phyloP scores from a whole-genome alignment of 2,329 filamentous ascomycete species.

The Verticillium longisporum region DNA sequence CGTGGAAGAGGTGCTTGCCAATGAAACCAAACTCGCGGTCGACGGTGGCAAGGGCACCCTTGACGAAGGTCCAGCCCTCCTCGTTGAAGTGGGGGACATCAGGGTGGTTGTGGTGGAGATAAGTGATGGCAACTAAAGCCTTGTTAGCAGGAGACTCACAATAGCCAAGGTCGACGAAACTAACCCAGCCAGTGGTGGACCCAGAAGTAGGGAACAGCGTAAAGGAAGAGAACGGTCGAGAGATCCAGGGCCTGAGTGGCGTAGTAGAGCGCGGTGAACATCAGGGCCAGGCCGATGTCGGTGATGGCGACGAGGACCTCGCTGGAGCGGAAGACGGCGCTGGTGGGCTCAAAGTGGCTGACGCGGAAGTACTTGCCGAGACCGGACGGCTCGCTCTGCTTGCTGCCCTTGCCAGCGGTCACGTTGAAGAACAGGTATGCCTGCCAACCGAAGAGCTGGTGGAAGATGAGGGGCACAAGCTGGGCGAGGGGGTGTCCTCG shows the following conservation, averaged over 20 bases:
- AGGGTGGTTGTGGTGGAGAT: constrained; percentile 66
- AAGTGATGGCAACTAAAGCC: constrained; percentile 60
- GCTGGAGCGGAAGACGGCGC: constrained; percentile 51
- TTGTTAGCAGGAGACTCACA: neutral
- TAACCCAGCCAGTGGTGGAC: constrained; percentile 63
- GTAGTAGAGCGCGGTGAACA: constrained; percentile 42
- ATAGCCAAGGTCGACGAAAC: constrained; percentile 15
- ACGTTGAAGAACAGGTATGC: constrained; percentile 56
- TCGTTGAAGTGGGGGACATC: constrained; percentile 43
- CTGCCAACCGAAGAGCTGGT: constrained; percentile 61
- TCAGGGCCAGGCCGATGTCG: constrained; percentile 52
- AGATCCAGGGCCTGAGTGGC: constrained; percentile 45
- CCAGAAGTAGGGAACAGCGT: constrained; percentile 61
- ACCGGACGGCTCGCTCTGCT: constrained; percentile 31
- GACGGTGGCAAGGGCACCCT: constrained; percentile 53
- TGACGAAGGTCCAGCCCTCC: constrained; percentile 53
- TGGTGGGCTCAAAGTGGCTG: constrained; percentile 56
- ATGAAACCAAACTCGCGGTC: constrained; percentile 58
- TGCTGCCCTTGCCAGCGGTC: constrained; percentile 38
- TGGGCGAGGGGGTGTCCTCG: constrained; percentile 55
- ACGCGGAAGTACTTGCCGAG: constrained; percentile 31
- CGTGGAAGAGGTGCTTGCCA: constrained; percentile 56
- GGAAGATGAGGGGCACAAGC: constrained; percentile 46
- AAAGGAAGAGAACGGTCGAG: constrained; percentile 51
- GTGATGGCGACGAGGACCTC: constrained; percentile 52